phyloP scores from a whole-genome alignment of 768 basidiomycete genomes.

The Lactifluus volemus region DNA sequence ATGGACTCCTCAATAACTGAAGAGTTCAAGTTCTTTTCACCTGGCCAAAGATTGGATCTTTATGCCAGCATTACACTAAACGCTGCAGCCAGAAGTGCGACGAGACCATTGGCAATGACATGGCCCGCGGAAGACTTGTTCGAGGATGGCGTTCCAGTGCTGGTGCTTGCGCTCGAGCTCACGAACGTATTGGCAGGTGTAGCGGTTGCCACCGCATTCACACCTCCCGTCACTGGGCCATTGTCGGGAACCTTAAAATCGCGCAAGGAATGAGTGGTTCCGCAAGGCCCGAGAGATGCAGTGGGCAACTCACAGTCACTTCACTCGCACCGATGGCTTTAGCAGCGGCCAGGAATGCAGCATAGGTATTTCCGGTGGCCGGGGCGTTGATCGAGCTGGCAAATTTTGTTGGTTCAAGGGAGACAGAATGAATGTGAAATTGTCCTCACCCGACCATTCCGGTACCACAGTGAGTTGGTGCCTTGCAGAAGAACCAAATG shows the following conservation, averaged over 20 bases:
- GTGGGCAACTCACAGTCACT: slow-evolving; percentile 26
- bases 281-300: too few relatives aligned
- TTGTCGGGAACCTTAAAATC: slow-evolving; percentile 28
- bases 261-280: neutral
- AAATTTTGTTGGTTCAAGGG: neutral
- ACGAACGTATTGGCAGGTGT: neutral
- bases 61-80: slow-evolving; percentile 1
- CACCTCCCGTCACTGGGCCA: slow-evolving; percentile 36
- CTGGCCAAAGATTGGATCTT: neutral
- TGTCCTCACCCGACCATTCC: slow-evolving; percentile 39
- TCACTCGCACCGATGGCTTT: slow-evolving; percentile 30
- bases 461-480: slow-evolving; percentile 37
- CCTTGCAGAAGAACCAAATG: slow-evolving; percentile 52
- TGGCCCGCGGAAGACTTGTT: neutral
- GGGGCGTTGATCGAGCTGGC: slow-evolving; percentile 40
- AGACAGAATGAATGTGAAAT: neutral
- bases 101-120: slow-evolving; percentile 1
- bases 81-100: neutral
- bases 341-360: slow-evolving; percentile 35
- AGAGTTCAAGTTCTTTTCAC: neutral
- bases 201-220: slow-evolving; percentile 18
- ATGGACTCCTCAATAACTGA: neutral
- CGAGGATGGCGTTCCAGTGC: neutral
- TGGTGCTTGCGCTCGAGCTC: neutral
- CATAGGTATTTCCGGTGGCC: slow-evolving; percentile 35